A percentile compares a stretch with the other conserved stretches of the same genome.
phyloP scores from a whole-genome alignment of 2,329 filamentous ascomycete species.

The Cadophora luteo-olivacea region DNA sequence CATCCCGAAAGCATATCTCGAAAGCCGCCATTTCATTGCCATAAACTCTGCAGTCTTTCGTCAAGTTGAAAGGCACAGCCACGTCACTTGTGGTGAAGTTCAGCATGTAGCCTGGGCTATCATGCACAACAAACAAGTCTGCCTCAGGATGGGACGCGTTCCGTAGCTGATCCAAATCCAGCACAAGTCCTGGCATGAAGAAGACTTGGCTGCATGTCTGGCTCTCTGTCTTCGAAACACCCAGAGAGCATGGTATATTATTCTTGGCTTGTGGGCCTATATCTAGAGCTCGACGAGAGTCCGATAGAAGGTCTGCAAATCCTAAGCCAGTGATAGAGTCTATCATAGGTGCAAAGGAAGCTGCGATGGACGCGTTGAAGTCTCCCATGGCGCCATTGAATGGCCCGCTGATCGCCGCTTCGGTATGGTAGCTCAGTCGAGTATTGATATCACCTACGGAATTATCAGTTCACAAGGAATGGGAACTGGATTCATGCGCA shows the following conservation, averaged over 20 bases:
- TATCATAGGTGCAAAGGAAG: not conserved
- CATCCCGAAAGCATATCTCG: no score
- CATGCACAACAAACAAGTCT: not conserved
- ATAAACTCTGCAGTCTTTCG: no score
- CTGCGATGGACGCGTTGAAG: not conserved
- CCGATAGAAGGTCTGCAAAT: not conserved
- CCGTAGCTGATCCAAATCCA: no score
- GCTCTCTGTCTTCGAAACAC: not conserved
- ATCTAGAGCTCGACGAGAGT: not conserved
- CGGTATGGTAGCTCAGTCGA: not conserved
- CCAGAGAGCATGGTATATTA: not conserved
- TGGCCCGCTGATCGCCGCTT: not conserved
- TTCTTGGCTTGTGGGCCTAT: not conserved
- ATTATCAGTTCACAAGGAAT: not conserved
- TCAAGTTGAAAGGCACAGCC: no score
- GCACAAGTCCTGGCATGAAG: not conserved
- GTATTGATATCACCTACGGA: not conserved
- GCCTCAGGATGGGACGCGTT: no score
- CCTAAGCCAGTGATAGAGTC: not conserved
- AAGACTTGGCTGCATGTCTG: not conserved
- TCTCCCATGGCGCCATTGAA: not conserved
- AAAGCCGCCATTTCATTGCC: no score
- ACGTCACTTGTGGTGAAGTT: not conserved
- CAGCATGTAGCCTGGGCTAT: not conserved
- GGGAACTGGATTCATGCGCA: no score